Percentiles rank a stretch among this genome's conserved stretches.
These are phyloP conservation scores for Aspergillus ostianus DNA, from an alignment of 495 filamentous ascomycete species.

Conservation along the genomic window DNA sequence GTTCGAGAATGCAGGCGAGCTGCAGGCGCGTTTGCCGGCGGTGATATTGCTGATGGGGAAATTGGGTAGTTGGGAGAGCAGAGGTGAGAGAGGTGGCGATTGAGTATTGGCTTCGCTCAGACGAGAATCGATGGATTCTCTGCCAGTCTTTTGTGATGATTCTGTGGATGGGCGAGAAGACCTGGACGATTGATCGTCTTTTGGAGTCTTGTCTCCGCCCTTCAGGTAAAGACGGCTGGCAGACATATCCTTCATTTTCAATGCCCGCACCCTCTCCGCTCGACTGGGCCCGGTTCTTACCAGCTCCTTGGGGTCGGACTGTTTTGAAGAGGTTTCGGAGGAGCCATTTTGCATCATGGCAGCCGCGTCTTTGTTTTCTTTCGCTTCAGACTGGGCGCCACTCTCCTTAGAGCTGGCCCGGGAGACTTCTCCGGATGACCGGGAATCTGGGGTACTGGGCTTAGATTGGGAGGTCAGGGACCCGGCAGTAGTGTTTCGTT, in stretches of 20 bases:
- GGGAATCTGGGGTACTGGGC: neutral
- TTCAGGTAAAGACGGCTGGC: slow-evolving; percentile 18
- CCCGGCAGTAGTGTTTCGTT: neutral
- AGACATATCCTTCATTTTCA: slow-evolving; percentile 26
- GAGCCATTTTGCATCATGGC: neutral
- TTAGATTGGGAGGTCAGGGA: neutral
- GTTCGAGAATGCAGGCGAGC: slow-evolving; percentile 12
- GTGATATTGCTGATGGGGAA: slow-evolving; percentile 13
- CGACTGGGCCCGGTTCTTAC: slow-evolving; percentile 19
- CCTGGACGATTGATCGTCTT: slow-evolving; percentile 3
- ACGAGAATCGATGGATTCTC: neutral
- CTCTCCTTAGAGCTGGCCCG: neutral
- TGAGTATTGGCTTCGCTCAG: slow-evolving; percentile 20
- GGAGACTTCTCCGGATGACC: neutral
- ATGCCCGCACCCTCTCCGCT: slow-evolving; percentile 25
- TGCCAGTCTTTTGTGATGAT: neutral
- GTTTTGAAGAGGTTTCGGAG: neutral
- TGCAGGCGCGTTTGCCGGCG: slow-evolving; percentile 19
- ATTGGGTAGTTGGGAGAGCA: slow-evolving; percentile 24
- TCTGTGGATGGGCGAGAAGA: neutral
- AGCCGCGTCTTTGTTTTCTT: neutral
- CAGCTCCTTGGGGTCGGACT: neutral
- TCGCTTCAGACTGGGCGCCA: neutral
- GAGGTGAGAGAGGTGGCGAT: slow-evolving; percentile 31
- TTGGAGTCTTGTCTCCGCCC: slow-evolving; percentile 4